Evolutionary conservation across 2,329 filamentous ascomycete genomes (phyloP).

Genomic region (Emergomyces orientalis): DNA sequence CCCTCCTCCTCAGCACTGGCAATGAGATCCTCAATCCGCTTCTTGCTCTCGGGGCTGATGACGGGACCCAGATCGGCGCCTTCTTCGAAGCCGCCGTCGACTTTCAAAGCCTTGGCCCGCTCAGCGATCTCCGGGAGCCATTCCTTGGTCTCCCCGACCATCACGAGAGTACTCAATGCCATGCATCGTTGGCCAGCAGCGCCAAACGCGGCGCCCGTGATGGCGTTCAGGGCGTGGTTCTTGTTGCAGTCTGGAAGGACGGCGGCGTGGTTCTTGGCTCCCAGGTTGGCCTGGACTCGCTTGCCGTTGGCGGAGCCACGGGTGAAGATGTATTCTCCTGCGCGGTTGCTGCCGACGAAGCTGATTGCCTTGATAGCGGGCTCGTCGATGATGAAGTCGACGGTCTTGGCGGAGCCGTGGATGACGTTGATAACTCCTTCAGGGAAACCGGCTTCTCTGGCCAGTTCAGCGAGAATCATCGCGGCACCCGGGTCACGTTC

Average conservation of each 20-base stretch:
- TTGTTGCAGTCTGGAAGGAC: constrained; percentile 60
- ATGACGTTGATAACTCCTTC: constrained; percentile 58
- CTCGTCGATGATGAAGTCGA: constrained; percentile 61
- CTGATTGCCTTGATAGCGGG: constrained; percentile 59
- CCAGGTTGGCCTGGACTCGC: constrained; percentile 59
- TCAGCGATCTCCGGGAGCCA: constrained; percentile 56
- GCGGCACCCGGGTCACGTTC: constrained; percentile 56
- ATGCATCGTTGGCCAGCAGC: constrained; percentile 62
- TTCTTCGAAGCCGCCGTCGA: constrained; percentile 53
- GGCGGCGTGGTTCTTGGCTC: constrained; percentile 61
- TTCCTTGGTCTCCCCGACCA: constrained; percentile 56
- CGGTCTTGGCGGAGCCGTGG: constrained; percentile 54
- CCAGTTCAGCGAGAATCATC: constrained; percentile 58
- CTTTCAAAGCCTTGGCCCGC: constrained; percentile 49
- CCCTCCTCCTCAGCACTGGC: constrained; percentile 53
- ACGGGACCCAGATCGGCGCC: constrained; percentile 54
- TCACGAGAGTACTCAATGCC: constrained; percentile 56
- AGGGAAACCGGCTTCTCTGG: constrained; percentile 55
- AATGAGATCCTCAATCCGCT: constrained; percentile 55
- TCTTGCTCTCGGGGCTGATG: constrained; percentile 54
- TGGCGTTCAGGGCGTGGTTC: constrained; percentile 57
- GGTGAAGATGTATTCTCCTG: constrained; percentile 59
- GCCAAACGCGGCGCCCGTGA: constrained; percentile 58
- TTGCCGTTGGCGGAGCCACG: constrained; percentile 62
- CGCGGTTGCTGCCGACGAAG: constrained; percentile 60